Evolutionary conservation across 495 filamentous ascomycete genomes (phyloP), one percentile per base, ranked within the genome.

Genomic region (Penicillium salamii): DNA sequence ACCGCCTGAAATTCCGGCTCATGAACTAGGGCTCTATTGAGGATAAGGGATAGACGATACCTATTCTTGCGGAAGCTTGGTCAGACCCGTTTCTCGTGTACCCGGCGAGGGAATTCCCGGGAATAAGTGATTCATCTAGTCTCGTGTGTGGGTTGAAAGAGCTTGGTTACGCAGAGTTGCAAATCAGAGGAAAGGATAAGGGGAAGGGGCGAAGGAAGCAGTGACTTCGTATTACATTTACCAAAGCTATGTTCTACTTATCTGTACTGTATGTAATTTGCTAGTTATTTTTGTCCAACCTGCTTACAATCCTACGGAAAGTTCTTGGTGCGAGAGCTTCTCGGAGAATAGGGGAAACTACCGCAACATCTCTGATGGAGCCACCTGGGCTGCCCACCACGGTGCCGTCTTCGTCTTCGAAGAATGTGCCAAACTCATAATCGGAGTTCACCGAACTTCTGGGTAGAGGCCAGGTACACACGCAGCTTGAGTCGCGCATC

Each of bases 101-200:
- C 65, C 90, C 89, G 14, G 90, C 92, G 14, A 97, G 97, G 63
- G 92, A 97, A 65, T 97, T 97, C 53, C 89, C 90, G 0, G 92
- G 93, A 7, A 96, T 97, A 92, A 75, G 83, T 44, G 83, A 72
- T 24, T 76, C 72, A 1, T 71, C 68, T 5, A 53, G 54, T 53
- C 53, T 76, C 6, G 64, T 67, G 0, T 61, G 66, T 43, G 65
- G 66, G 7, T 49, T 74, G 53, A 74, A 71, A 57, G 67, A 71
- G 41, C 46, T 74, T 18, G 72, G 72, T 5, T 71, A 74, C 50
- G 66, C 68, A 45, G 72, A 74, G 53, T 55, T 76, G 53, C 74
- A 72, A 52, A 74, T 69, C 0, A 62, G 71, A 14, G 71, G 71
- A 2, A 69, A 74, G 35, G 67, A 65, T 15, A 73, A 69, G 36